Base-by-base conservation (phyloP, 1,284 basidiomycete genomes). In the Tilletiopsis washingtonensis region DNA sequence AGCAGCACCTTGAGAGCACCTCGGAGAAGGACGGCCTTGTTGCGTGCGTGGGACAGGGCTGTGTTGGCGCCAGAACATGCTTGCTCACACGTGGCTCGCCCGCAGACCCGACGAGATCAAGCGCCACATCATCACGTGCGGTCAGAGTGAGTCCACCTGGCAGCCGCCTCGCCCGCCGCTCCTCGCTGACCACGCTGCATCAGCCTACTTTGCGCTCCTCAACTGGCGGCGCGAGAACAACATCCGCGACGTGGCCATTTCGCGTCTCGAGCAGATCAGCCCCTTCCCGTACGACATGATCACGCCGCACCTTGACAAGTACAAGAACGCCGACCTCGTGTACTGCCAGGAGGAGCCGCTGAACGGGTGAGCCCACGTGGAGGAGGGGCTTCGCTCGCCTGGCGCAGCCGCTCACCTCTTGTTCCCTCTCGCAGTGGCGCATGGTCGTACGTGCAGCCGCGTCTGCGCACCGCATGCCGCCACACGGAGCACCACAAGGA, bases 271-370 rank as follows among this genome's bases (percentile, higher is more conserved):
- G 75, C 93, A 98, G 76, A 70, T 97, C 49, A 89, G 87, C 37
- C 94, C 93, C 1, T 86, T 98, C 80, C 91, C 94, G 43, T 97
- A 97, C 74, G 91, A 96, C 67, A 53, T 66, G 7, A 50, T 71
- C 11, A 54, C 61, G 15, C 50, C 57, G 50, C 54, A 55, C 23
- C 49, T 72, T 34, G 93, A 98, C 79, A 84, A 84, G 76, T 98
- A 96, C 78, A 88, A 91, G 58, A 94, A 98, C 74, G 88, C 91
- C 24, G 85, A 87, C 61, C 74, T 94, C 39, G 77, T 89, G 47
- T 96, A 89, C 88, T 88, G 85, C 67, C 91, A 96, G 77, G 84
- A 84, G 66, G 86, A 93, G 75, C 90, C 90, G 5, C 75, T 94
- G 56, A 96, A 96, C 79, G 75, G 75, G 97, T 69, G 81, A 94